A percentile compares a stretch with the other conserved stretches of the same genome.
phyloP scores from a whole-genome alignment of 2,329 filamentous ascomycete genomes.

The Phialophora verrucosa region DNA sequence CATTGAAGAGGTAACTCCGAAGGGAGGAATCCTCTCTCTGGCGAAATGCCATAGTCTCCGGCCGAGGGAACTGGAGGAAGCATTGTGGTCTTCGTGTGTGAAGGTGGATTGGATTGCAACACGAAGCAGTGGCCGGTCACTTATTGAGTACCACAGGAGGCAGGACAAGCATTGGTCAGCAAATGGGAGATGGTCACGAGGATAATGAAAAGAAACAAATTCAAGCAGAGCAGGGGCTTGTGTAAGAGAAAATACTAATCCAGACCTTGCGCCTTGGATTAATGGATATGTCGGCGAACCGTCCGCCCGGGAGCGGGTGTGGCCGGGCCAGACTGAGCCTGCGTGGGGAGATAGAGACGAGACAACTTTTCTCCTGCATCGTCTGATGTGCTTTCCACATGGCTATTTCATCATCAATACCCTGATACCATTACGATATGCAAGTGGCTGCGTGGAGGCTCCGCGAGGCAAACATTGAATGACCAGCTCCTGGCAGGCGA shows the following conservation, averaged over 20 bases:
- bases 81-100: constrained; percentile 45
- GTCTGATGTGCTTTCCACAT: background rate
- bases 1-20: constrained; percentile 76
- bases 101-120: constrained; percentile 5
- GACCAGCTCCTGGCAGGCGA: background rate
- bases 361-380: background rate
- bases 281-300: constrained; percentile 21
- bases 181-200: constrained; percentile 23
- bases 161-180: constrained; percentile 22
- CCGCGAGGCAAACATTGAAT: background rate
- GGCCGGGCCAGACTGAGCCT: constrained; percentile 3
- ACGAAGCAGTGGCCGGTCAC: constrained; percentile 8
- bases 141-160: constrained; percentile 17
- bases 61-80: constrained; percentile 57
- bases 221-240: constrained; percentile 11
- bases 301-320: constrained; percentile 10
- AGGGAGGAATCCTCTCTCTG: constrained; percentile 82
- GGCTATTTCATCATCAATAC: background rate
- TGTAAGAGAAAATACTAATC: constrained; percentile 28
- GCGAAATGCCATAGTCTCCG: constrained; percentile 72
- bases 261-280: constrained; percentile 5
- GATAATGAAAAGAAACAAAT: constrained; percentile 5
- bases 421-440: background rate
- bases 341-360: background rate
- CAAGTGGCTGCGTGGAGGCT: background rate